A percentile compares a stretch with the other conserved stretches of the same genome.
Evolutionary conservation across 208 protist species (phyloP).

Genomic region (Trypanosomatidae sp.): DNA sequence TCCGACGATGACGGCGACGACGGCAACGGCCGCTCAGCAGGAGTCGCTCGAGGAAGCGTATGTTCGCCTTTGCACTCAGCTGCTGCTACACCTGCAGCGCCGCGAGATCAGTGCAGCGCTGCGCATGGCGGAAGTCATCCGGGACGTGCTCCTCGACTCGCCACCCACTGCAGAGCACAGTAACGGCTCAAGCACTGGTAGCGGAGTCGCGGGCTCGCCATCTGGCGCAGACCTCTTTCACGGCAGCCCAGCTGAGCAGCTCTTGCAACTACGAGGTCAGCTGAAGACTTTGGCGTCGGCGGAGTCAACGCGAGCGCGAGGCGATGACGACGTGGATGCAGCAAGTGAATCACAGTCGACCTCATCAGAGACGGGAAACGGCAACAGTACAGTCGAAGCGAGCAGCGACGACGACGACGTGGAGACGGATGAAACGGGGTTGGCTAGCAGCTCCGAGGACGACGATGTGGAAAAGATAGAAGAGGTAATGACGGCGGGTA

Average conservation of each 20-base stretch:
- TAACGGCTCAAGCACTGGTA: neutral
- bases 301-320: neutral
- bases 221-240: slow-evolving; percentile 5
- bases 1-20: neutral
- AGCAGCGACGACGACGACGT: neutral
- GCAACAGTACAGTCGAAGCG: slow-evolving; percentile 4
- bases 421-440: neutral
- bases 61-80: slow-evolving; percentile 17
- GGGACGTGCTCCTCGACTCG: neutral
- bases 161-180: neutral
- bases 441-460: neutral
- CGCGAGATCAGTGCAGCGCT: slow-evolving; percentile 6
- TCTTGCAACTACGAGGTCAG: slow-evolving; percentile 9
- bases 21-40: neutral
- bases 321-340: neutral
- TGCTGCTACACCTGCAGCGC: slow-evolving; percentile 22
- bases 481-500: neutral
- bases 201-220: neutral
- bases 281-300: neutral
- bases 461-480: neutral
- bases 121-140: slow-evolving; percentile 13
- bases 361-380: neutral
- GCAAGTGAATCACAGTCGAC: neutral
- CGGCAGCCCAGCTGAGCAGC: slow-evolving; percentile 12
- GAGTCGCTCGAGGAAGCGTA: slow-evolving; percentile 16